Base-by-base conservation (phyloP, 345 rosid genomes). In the Salix arbutifolia region DNA sequence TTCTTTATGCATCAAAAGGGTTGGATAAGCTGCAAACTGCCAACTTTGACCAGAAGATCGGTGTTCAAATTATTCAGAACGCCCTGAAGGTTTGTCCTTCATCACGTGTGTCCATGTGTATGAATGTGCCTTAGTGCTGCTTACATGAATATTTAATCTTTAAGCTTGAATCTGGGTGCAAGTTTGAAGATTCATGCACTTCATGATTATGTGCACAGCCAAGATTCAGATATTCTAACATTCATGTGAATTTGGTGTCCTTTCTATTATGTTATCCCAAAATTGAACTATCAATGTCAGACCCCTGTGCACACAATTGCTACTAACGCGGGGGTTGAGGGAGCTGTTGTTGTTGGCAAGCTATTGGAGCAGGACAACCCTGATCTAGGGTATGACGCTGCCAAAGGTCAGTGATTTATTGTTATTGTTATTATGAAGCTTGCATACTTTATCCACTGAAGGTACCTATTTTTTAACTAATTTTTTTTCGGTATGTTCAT, bases 381-480 rank as follows among this genome's bases (percentile, higher is more conserved):
- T 17, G 98, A 96, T 67, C 89, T 94, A 25, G 99, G 99, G 17
- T 96, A 96, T 70, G 99, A 96, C 83, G 99, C 95, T 1, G 99
- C 98, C 62, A 94, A 91, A 87, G 99, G 99, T 96, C 2, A 65
- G 85, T 74, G 37, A n/a, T 66, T 33, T 28, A 48, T 69, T n/a
- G 18, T 26, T n/a, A 12, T 69, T n/a, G 19, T 0, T 61, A 1
- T 44, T 13, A 3, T 23, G 5, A 12, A 16, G 6, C 11, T 44
- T 14, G 26, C 17, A 26, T 1, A 4, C 38, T 53, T 62, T 12
- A 31, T 1, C 77, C 56, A 58, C 14, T 26, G 28, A n/a, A 37
- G 18, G 65, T 19, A 18, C 21, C 18, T 2, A 70, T 35, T 46
- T 42, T 33, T 58, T 25, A 46, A 11, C 48, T 28, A 31, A 48